These are phyloP conservation scores for Nymphaea colorata DNA, from an alignment of 164 flowering plant species.

Conservation along the genomic window DNA sequence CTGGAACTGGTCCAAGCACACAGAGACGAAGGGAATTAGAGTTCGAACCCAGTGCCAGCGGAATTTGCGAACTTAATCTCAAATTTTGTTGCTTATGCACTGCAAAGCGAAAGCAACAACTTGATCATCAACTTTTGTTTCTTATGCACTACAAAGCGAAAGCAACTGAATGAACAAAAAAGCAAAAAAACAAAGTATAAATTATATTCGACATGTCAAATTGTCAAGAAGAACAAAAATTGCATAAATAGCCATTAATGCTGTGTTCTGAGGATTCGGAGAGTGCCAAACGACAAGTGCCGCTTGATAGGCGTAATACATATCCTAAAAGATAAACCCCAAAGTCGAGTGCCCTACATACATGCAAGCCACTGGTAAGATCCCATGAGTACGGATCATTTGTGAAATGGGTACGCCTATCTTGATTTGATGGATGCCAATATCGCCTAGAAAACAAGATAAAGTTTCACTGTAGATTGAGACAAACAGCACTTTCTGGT, in stretches of 20 bases:
- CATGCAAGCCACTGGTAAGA: too few relatives aligned
- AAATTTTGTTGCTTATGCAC: background rate
- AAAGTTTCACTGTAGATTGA: background rate
- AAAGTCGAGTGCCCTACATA: too few relatives aligned
- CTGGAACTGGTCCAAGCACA: background rate
- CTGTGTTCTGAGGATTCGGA: too few relatives aligned
- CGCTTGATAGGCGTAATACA: too few relatives aligned
- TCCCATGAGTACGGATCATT: too few relatives aligned
- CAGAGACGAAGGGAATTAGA: background rate
- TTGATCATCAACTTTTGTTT: background rate
- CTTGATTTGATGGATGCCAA: background rate
- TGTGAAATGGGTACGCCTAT: too few relatives aligned
- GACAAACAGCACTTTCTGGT: background rate
- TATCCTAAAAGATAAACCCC: too few relatives aligned
- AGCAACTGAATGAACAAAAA: background rate
- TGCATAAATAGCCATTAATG: too few relatives aligned
- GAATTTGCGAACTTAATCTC: background rate
- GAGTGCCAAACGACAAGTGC: too few relatives aligned
- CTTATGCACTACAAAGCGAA: background rate
- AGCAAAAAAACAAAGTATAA: background rate
- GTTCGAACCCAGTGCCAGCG: background rate
- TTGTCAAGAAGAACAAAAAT: too few relatives aligned
- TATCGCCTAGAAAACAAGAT: background rate
- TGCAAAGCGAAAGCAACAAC: background rate
- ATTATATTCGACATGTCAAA: too few relatives aligned